Conservation (phyloP, 805 yeast species). For the Candida palmyrensis region DNA sequence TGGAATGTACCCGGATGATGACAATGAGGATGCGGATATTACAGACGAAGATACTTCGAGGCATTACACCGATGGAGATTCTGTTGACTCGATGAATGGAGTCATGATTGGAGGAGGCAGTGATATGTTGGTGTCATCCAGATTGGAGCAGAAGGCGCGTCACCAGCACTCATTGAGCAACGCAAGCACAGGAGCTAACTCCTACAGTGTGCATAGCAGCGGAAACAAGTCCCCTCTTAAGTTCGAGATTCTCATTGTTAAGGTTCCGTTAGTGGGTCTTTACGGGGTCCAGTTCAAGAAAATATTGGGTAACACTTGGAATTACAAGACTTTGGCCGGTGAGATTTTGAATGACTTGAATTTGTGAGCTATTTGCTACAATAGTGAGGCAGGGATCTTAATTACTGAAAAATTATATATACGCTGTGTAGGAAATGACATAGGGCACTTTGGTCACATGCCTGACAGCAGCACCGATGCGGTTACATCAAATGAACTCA, state of each 20-base stretch:
- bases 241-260: slow-evolving; percentile 88
- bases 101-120: slow-evolving; percentile 43
- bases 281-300: slow-evolving; percentile 95
- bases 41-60: slow-evolving; percentile 21
- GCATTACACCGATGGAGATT: slow-evolving; percentile 47
- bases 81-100: slow-evolving; percentile 52
- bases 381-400: too few relatives aligned
- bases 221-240: slow-evolving; percentile 52
- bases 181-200: slow-evolving; percentile 6
- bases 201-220: slow-evolving; percentile 9
- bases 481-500: background rate
- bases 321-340: slow-evolving; percentile 85
- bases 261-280: slow-evolving; percentile 83
- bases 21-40: slow-evolving; percentile 23
- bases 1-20: slow-evolving; percentile 22
- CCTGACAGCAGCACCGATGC: too few relatives aligned
- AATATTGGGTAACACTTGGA: slow-evolving; percentile 91
- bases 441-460: too few relatives aligned
- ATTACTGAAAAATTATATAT: too few relatives aligned
- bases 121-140: slow-evolving; percentile 58
- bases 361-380: too few relatives aligned
- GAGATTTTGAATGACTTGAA: slow-evolving; percentile 72
- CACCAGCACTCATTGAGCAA: slow-evolving; percentile 28
- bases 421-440: too few relatives aligned
- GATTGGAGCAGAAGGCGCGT: slow-evolving; percentile 48